Conservation (phyloP, 2,329 filamentous ascomycete species). For the Colletotrichum sp. region DNA sequence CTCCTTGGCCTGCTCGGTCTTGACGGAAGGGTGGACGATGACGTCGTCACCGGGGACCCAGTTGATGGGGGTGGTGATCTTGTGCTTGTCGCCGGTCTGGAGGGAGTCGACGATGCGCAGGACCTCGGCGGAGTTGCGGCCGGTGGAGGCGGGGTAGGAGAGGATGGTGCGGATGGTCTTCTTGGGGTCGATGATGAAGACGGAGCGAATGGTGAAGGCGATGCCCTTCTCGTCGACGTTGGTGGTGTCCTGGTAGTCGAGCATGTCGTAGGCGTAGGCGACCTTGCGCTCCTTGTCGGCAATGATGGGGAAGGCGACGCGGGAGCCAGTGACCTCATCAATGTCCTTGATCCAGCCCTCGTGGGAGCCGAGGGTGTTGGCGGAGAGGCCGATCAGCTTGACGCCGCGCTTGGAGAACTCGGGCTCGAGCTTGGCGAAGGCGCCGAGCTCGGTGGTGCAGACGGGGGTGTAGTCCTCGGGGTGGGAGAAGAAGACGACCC, state of each 20-base stretch:
- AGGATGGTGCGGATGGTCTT: constrained; percentile 94
- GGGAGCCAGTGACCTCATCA: constrained; percentile 75
- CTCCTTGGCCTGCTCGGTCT: constrained; percentile 84
- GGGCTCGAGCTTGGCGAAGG: constrained; percentile 86
- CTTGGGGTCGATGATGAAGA: constrained; percentile 92
- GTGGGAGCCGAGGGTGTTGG: constrained; percentile 86
- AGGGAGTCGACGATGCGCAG: constrained; percentile 81
- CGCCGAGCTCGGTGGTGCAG: constrained; percentile 94
- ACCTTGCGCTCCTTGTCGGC: constrained; percentile 81
- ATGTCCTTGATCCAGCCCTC: constrained; percentile 92
- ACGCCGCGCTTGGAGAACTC: constrained; percentile 88
- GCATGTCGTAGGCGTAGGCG: constrained; percentile 80
- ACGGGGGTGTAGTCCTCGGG: constrained; percentile 93
- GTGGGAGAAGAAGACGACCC: constrained; percentile 86
- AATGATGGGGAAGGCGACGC: constrained; percentile 79
- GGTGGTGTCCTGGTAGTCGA: constrained; percentile 81
- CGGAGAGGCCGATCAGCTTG: constrained; percentile 89
- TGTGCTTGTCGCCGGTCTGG: constrained; percentile 86
- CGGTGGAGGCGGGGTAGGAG: constrained; percentile 90
- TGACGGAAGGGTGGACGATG: constrained; percentile 84
- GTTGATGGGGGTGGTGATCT: constrained; percentile 87
- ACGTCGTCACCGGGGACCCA: constrained; percentile 91
- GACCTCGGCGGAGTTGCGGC: constrained; percentile 81
- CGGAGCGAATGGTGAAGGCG: constrained; percentile 92
- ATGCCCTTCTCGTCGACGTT: constrained; percentile 84